Conservation (phyloP, 129 eudicot genomes). For the Arctium lappa region DNA sequence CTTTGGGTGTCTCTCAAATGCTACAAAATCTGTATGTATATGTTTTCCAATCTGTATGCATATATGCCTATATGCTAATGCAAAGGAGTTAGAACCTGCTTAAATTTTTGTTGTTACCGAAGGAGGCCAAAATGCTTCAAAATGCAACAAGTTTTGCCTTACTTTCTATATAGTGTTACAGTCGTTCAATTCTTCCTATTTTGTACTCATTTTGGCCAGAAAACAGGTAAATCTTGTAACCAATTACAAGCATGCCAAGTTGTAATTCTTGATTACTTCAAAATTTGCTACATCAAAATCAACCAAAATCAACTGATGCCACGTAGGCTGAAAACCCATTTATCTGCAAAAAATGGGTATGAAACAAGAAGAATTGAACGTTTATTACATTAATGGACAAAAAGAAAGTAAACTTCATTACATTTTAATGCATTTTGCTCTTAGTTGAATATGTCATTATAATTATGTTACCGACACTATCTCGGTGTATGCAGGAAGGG, state of each 20-base stretch:
- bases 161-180: background rate
- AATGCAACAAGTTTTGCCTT: background rate
- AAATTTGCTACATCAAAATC: no score
- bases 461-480: background rate
- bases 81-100: background rate
- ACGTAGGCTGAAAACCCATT: no score
- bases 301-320: no score
- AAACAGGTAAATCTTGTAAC: no score
- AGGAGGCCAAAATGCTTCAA: background rate
- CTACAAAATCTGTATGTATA: background rate
- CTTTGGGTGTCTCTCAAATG: background rate
- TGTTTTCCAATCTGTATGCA: background rate
- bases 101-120: background rate
- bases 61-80: background rate
- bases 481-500: constrained; percentile 37
- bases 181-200: no score
- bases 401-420: background rate
- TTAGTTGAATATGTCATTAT: background rate
- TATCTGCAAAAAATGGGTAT: no score
- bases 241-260: no score
- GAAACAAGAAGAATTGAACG: no score
- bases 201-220: no score
- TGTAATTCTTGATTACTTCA: no score
- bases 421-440: background rate
- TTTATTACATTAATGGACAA: no score